Percentiles rank a stretch among this genome's conserved stretches.
These are phyloP conservation scores for Geotrichum citri-aurantii DNA, from an alignment of 1,139 yeast genomes.

Conservation along the genomic window DNA sequence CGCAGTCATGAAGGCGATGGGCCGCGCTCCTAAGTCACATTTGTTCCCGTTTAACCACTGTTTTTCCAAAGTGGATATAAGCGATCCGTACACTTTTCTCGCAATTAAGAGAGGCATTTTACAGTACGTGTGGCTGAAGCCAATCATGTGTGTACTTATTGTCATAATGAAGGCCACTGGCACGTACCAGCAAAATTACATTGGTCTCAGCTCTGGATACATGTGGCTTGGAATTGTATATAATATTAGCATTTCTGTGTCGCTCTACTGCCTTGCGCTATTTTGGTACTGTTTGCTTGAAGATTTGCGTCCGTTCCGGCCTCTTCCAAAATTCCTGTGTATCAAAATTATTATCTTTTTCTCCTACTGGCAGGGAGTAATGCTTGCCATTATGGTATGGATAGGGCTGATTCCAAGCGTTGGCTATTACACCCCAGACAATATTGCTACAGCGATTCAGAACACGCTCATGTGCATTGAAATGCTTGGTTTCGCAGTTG, in stretches of 20 bases:
- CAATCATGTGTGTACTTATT: slow-evolving; percentile 58
- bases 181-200: slow-evolving; percentile 42
- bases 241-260: slow-evolving; percentile 72
- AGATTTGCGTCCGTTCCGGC: slow-evolving; percentile 75
- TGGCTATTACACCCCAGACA: slow-evolving; percentile 32
- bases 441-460: slow-evolving; percentile 53
- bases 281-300: slow-evolving; percentile 84
- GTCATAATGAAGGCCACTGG: slow-evolving; percentile 49
- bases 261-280: slow-evolving; percentile 77
- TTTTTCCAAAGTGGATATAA: slow-evolving; percentile 63
- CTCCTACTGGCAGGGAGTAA: slow-evolving; percentile 91
- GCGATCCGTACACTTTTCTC: slow-evolving; percentile 78
- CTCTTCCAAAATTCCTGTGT: slow-evolving; percentile 88
- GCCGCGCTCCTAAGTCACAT: slow-evolving; percentile 66
- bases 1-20: slow-evolving; percentile 67
- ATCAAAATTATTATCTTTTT: slow-evolving; percentile 92
- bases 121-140: slow-evolving; percentile 95
- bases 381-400: slow-evolving; percentile 56
- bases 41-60: slow-evolving; percentile 52
- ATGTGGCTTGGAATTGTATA: slow-evolving; percentile 67
- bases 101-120: slow-evolving; percentile 76
- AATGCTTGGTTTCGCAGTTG: slow-evolving; percentile 75
- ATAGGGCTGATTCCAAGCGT: slow-evolving; percentile 46
- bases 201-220: slow-evolving; percentile 48
- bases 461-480: slow-evolving; percentile 80